Evolutionary conservation across 1,284 basidiomycete genomes (phyloP).

Genomic region (Boletellus deceptivus): DNA sequence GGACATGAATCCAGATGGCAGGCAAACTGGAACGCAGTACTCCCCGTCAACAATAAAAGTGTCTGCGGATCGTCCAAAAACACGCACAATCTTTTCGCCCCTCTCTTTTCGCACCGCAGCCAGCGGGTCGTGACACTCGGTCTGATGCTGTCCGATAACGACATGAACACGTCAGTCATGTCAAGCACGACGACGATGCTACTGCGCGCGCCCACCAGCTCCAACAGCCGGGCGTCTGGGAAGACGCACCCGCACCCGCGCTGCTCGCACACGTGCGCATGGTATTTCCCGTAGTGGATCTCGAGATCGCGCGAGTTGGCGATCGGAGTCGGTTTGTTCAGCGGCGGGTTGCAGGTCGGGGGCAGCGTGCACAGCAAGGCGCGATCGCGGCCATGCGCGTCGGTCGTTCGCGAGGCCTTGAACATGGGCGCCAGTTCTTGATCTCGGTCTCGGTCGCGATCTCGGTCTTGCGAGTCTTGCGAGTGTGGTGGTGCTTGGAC

Average conservation of each 20-base stretch:
- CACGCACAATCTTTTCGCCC: slow-evolving; percentile 85
- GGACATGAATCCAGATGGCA: slow-evolving; percentile 72
- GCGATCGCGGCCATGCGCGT: slow-evolving; percentile 19
- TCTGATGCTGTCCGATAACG: slow-evolving; percentile 61
- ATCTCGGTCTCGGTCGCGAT: slow-evolving; percentile 12
- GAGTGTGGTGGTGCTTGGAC: not conserved
- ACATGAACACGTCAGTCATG: not conserved
- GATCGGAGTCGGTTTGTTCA: slow-evolving; percentile 53
- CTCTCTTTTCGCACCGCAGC: slow-evolving; percentile 70
- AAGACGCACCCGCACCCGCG: slow-evolving; percentile 77
- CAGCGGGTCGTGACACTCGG: slow-evolving; percentile 85
- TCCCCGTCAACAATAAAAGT: not conserved
- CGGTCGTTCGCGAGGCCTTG: slow-evolving; percentile 27
- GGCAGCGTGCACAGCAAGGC: slow-evolving; percentile 71
- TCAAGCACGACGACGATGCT: not conserved
- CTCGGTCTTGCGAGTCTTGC: too few relatives aligned
- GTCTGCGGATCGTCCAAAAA: slow-evolving; percentile 1
- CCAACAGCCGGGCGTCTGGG: slow-evolving; percentile 74
- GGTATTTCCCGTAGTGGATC: slow-evolving; percentile 77
- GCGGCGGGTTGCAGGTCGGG: slow-evolving; percentile 74
- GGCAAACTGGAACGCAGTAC: slow-evolving; percentile 58
- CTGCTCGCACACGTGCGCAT: slow-evolving; percentile 78
- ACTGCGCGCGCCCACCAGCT: slow-evolving; percentile 56
- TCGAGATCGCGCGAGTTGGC: slow-evolving; percentile 67
- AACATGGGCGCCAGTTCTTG: slow-evolving; percentile 20